Evolutionary conservation across 768 basidiomycete species (phyloP).

Genomic region (Cantharellus cinnabarinus): DNA sequence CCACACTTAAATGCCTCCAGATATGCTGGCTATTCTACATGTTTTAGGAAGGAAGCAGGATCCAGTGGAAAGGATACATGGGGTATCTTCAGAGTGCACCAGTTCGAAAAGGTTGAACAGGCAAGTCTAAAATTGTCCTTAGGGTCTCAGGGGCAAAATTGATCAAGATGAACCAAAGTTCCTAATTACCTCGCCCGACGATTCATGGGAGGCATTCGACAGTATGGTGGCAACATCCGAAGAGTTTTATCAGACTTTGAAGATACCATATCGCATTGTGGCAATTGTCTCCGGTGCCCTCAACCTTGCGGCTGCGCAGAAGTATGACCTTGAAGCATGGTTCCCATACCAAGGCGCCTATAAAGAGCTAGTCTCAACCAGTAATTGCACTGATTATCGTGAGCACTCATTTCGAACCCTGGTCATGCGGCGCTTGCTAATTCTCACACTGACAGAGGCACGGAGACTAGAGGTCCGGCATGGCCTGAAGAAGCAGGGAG

Average conservation of each 20-base stretch:
- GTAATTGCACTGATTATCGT: constrained; percentile 99
- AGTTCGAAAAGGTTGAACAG: constrained; percentile 94
- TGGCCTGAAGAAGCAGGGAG: constrained; percentile 78
- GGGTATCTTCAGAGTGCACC: constrained; percentile 99
- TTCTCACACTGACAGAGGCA: constrained; percentile 37
- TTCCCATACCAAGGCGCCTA: constrained; percentile 94
- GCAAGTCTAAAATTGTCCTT: constrained; percentile 12
- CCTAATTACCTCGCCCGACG: constrained; percentile 80
- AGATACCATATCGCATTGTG: constrained; percentile 78
- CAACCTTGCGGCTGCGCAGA: constrained; percentile 92
- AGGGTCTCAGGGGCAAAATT: background rate
- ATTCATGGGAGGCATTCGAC: constrained; percentile 89
- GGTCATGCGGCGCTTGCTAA: background rate
- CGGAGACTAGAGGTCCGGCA: constrained; percentile 84
- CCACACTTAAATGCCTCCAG: constrained; percentile 8
- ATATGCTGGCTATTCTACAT: constrained; percentile 46
- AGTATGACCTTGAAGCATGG: constrained; percentile 96
- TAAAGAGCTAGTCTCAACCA: constrained; percentile 95
- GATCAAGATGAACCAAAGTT: constrained; percentile 32
- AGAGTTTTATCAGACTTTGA: constrained; percentile 90
- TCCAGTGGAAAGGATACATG: constrained; percentile 95
- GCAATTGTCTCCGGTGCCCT: constrained; percentile 91
- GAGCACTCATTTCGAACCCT: constrained; percentile 17
- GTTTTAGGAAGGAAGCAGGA: constrained; percentile 98
- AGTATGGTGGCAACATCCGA: constrained; percentile 77